Base-by-base conservation (phyloP, 202 grass and related monocot species). In the Panicum hallii region DNA sequence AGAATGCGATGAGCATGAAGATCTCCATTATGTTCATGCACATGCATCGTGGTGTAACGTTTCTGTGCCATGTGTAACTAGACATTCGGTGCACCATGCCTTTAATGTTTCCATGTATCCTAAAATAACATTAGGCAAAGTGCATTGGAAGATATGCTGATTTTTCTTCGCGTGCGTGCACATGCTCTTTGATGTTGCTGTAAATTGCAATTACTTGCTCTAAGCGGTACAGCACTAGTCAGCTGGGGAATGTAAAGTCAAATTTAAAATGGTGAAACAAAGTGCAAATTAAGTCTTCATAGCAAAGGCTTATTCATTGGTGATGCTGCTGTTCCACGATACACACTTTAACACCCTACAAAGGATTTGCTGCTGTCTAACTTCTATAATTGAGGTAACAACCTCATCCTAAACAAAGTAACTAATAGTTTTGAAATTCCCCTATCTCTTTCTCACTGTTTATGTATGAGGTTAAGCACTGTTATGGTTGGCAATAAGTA, bases 271-370 rank as follows among this genome's bases (percentile, higher is more conserved):
- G 8, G 41, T 41, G 12, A 38, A 40, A 67, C 26, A 46, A n/a
- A 22, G 28, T 52, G 20, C 9, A 55, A 60, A 71, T 40, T n/a
- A 20, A 34, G 10, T 85, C 20, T 61, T 79, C 13, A 61, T 70
- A 69, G 64, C 19, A 49, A 71, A 60, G 66, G 38, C 2, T 78
- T 69, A 6, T 54, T 61, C 28, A 70, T 60, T 48, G 63, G 28
- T 49, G 41, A 85, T 46, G n/a, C 10, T 46, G 5, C 5, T 70
- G 12, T 70, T 38, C 42, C 42, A 70, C 11, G 9, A 60, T 60
- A 26, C 56, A 9, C 56, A 60, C 56, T 60, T 60, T 26, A 60
- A 46, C 47, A 16, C 45, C 38, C 22, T 23, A 69, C 8, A 54
- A 67, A 5, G 47, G 47, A 55, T 80, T 54, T 42, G 0, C 8